Base-by-base conservation (phyloP, 2,329 filamentous ascomycete species). In the Trichoderma pleuroti region DNA sequence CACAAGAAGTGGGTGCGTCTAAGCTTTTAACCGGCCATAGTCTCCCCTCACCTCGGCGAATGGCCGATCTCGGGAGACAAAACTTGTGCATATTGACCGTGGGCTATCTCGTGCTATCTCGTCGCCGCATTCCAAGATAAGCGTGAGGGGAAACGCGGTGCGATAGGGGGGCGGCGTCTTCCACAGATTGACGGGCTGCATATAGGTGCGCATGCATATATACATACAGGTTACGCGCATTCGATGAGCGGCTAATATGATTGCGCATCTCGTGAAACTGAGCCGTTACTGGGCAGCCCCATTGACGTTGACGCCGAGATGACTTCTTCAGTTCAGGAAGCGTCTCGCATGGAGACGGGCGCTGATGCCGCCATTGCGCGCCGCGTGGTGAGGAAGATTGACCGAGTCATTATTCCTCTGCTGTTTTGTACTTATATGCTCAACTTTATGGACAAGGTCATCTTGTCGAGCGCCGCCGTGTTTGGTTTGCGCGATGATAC, bases 381-480 rank as follows among this genome's bases (percentile, higher is more conserved):
- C 68, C 79, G 78, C 24, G 82, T 88, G 4, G 70, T 89, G 66
- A 81, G 82, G 42, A 88, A 88, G 77, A 88, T 90, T 72, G 88
- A 90, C 75, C 79, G 78, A 72, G 80, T 80, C 16, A 78, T 90
- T 14, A 84, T 89, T 5, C 86, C 87, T 0, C 76, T 89, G 21
- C 79, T 89, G 16, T 88, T 88, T 73, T 74, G 85, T 54, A 87
- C 85, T 0, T 89, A 89, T 75, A 85, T 85, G 79, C 77, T 89
- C 73, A 87, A 87, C 73, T 89, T 88, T 72, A 87, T 89, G 81
- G 87, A 90, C 77, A 90, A 89, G 76, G 84, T 84, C 1, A 86
- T 86, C 63, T 75, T 88, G 6, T 86, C 85, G 0, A 86, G 83
- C 72, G 86, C 87, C 0, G 81, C 86, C 6, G 85, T 89, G 0